Percentiles rank a stretch among this genome's conserved stretches.
Evolutionary conservation across 2,329 filamentous ascomycete genomes (phyloP).

Genomic region (Aspergillus unguis): DNA sequence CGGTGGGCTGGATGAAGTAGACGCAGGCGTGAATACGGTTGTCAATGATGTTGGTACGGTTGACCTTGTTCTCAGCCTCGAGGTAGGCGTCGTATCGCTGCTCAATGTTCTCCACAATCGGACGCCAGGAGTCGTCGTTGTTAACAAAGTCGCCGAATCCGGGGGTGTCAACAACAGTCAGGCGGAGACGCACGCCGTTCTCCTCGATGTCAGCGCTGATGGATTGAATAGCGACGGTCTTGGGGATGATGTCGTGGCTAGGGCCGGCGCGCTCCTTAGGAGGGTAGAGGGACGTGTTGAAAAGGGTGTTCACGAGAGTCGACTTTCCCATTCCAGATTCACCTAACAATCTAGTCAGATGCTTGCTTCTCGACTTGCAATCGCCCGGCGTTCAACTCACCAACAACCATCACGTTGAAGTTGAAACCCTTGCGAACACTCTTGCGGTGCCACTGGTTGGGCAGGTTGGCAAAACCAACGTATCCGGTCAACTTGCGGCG

Average conservation of each 20-base stretch:
- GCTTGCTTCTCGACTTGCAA: background rate
- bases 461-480: constrained; percentile 96
- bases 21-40: constrained; percentile 98
- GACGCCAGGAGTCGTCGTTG: constrained; percentile 99
- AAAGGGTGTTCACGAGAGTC: constrained; percentile 96
- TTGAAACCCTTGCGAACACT: constrained; percentile 99
- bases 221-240: constrained; percentile 92
- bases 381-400: constrained; percentile 57
- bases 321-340: constrained; percentile 99
- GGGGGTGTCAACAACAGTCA: constrained; percentile 96
- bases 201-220: constrained; percentile 98
- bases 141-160: constrained; percentile 99
- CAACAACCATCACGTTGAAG: constrained; percentile 99
- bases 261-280: constrained; percentile 98
- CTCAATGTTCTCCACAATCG: constrained; percentile 99
- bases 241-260: constrained; percentile 96
- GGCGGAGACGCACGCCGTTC: constrained; percentile 89
- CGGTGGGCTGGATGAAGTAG: constrained; percentile 99
- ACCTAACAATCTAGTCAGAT: constrained; percentile 54
- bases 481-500: constrained; percentile 97
- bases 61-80: constrained; percentile 99
- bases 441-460: constrained; percentile 99
- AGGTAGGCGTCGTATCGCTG: constrained; percentile 97
- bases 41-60: constrained; percentile 99
- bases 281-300: constrained; percentile 98